A percentile compares a stretch with the other conserved stretches of the same genome.
Conservation (phyloP, 2,329 filamentous ascomycete species). For the Juglanconis sp. region DNA sequence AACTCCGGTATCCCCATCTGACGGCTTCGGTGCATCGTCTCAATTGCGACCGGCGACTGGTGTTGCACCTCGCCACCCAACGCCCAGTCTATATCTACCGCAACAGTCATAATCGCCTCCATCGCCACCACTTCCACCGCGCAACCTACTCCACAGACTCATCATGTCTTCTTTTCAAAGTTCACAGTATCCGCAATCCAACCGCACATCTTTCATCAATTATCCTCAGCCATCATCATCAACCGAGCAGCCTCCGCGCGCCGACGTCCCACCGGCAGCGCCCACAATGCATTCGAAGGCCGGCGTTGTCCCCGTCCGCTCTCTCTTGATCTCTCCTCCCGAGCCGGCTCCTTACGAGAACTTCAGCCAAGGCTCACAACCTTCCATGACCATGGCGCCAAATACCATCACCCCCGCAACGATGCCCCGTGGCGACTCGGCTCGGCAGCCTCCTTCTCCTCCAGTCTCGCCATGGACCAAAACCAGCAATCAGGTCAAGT, state of each 20-base stretch:
- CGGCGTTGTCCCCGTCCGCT: constrained; percentile 48
- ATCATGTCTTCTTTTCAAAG: neutral
- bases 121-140: neutral
- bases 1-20: neutral
- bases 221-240: too few species aligned
- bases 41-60: neutral
- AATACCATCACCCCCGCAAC: neutral
- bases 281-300: constrained; percentile 26
- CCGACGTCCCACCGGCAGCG: neutral
- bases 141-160: neutral
- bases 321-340: constrained; percentile 58
- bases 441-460: constrained; percentile 47
- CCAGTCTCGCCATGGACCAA: constrained; percentile 54
- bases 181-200: neutral
- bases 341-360: constrained; percentile 52
- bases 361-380: constrained; percentile 33
- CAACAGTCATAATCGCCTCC: neutral
- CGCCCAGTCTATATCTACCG: neutral
- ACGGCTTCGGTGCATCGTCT: neutral
- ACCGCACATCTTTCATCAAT: too few species aligned
- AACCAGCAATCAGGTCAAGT: constrained; percentile 31
- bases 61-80: constrained; percentile 1
- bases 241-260: neutral
- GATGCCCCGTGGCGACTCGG: constrained; percentile 23
- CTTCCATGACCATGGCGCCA: neutral